Conservation (phyloP, 2,329 filamentous ascomycete genomes). For the Aurifilum marmelostoma region DNA sequence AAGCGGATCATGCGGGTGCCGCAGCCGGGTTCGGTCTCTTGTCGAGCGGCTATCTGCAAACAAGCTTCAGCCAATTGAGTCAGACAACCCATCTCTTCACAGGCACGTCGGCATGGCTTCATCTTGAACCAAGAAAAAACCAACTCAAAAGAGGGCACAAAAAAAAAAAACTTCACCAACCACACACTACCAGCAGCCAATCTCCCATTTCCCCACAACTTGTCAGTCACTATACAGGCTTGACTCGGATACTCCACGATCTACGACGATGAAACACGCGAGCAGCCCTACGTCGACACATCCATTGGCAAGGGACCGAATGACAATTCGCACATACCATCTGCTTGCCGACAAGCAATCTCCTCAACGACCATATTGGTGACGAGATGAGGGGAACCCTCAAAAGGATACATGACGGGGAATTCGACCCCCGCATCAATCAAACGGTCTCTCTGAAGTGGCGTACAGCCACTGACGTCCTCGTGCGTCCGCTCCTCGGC, state of each 20-base stretch:
- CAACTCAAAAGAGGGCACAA: too few relatives aligned
- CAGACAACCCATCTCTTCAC: not conserved
- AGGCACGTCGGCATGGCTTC: not conserved
- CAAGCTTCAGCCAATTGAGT: not conserved
- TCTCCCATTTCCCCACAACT: constrained; percentile 7
- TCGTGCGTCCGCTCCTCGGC: not conserved
- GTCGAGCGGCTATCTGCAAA: not conserved
- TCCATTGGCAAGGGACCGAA: not conserved
- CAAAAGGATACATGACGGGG: not conserved
- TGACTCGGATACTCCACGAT: constrained; percentile 11
- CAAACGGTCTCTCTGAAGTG: not conserved
- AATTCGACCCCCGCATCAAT: not conserved
- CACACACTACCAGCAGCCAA: not conserved
- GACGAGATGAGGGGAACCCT: not conserved
- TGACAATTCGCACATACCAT: not conserved
- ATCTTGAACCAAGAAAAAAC: too few relatives aligned
- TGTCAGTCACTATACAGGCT: not conserved
- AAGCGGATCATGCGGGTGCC: constrained; percentile 3
- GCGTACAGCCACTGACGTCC: constrained; percentile 2
- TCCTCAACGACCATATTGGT: not conserved
- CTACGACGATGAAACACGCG: not conserved
- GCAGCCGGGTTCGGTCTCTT: not conserved
- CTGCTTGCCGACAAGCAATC: not conserved
- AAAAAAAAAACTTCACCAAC: not conserved
- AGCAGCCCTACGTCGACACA: not conserved